A percentile compares a stretch with the other conserved stretches of the same genome.
Conservation (phyloP, 306 rosid genomes). For the Vigna trinervia region DNA sequence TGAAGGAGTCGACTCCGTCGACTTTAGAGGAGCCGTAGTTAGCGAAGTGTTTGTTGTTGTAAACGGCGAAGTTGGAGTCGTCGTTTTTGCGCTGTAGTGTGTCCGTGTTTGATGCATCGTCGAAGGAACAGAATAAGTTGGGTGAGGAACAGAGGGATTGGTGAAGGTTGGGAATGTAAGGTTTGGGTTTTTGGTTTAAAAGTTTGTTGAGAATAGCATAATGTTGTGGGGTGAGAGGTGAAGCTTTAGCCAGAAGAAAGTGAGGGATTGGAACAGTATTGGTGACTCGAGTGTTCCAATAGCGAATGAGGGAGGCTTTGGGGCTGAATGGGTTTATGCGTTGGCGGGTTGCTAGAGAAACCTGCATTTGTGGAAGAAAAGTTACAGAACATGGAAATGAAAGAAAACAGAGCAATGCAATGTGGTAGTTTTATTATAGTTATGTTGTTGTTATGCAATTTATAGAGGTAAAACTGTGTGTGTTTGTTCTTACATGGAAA, state of each 20-base stretch:
- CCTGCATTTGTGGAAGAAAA: constrained; percentile 46
- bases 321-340: constrained; percentile 72
- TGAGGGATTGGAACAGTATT: constrained; percentile 56
- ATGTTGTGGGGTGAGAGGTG: constrained; percentile 67
- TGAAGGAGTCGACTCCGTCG: constrained; percentile 71
- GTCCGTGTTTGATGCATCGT: constrained; percentile 22
- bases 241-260: constrained; percentile 75
- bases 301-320: constrained; percentile 70
- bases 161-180: constrained; percentile 45
- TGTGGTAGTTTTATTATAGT: not conserved
- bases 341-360: constrained; percentile 38
- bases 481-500: constrained; percentile 56
- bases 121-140: constrained; percentile 64
- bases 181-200: constrained; percentile 36
- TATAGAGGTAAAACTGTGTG: not conserved
- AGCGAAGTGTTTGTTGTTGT: constrained; percentile 64
- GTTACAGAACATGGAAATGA: not conserved
- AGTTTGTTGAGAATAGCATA: constrained; percentile 54
- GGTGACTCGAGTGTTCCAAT: constrained; percentile 72
- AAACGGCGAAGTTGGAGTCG: constrained; percentile 61
- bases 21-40: constrained; percentile 63
- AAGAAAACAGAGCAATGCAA: not conserved
- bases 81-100: not conserved
- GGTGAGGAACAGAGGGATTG: constrained; percentile 67
- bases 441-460: not conserved